These are phyloP conservation scores for Colletotrichum eleusines DNA, from an alignment of 2,329 filamentous ascomycete species.

Conservation along the genomic window DNA sequence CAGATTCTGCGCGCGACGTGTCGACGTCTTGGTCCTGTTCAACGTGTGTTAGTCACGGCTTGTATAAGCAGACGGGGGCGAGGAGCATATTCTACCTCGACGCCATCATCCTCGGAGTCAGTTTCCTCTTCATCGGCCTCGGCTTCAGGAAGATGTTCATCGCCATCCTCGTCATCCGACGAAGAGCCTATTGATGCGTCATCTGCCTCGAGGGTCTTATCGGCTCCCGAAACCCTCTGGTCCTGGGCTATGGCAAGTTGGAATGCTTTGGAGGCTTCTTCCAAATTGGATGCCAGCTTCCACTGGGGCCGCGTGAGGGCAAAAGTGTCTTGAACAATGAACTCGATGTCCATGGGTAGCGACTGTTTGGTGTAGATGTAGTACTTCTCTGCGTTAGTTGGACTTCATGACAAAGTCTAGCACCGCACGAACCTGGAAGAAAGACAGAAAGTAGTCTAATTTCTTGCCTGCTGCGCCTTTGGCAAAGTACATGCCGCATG, in stretches of 20 bases:
- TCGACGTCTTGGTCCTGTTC: constrained; percentile 63
- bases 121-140: constrained; percentile 68
- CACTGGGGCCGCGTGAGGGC: constrained; percentile 88
- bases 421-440: constrained; percentile 77
- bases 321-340: constrained; percentile 93
- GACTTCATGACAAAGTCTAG: neutral
- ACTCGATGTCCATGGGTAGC: constrained; percentile 96
- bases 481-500: constrained; percentile 96
- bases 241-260: constrained; percentile 90
- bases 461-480: constrained; percentile 95
- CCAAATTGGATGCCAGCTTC: constrained; percentile 84
- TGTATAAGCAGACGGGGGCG: constrained; percentile 30
- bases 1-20: constrained; percentile 67
- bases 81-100: constrained; percentile 22
- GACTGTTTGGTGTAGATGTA: constrained; percentile 93
- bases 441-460: constrained; percentile 95
- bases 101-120: constrained; percentile 46
- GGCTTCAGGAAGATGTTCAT: constrained; percentile 71
- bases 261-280: constrained; percentile 87
- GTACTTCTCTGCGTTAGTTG: constrained; percentile 67
- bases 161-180: constrained; percentile 81
- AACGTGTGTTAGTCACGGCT: constrained; percentile 14
- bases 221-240: constrained; percentile 81
- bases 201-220: constrained; percentile 77
- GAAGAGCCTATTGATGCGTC: constrained; percentile 77